Percentiles rank a stretch among this genome's conserved stretches.
phyloP scores from a whole-genome alignment of 2,329 filamentous ascomycete species.

The Cladorrhinum sp. region DNA sequence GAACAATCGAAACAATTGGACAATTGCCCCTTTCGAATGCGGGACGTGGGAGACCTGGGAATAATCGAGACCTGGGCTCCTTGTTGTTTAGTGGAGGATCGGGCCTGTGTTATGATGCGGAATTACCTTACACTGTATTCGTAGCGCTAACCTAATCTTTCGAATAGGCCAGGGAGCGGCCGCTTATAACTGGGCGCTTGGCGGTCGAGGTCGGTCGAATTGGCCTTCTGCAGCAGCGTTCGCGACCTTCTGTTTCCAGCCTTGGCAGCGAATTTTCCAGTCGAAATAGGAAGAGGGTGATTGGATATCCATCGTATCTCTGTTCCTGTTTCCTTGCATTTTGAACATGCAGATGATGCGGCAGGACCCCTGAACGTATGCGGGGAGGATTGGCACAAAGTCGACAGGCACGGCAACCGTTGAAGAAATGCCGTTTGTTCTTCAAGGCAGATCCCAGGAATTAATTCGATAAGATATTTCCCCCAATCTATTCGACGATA shows the following conservation, averaged over 20 bases:
- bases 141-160: slow-evolving; percentile 11
- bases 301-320: not conserved
- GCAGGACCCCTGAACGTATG: not conserved
- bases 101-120: slow-evolving; percentile 5
- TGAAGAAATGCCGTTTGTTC: not conserved
- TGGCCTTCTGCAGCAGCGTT: not conserved
- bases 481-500: not conserved
- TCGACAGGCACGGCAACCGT: not conserved
- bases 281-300: not conserved
- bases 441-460: not conserved
- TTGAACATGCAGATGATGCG: not conserved
- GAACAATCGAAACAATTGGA: not conserved
- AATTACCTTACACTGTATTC: slow-evolving; percentile 5
- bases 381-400: not conserved
- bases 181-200: slow-evolving; percentile 4
- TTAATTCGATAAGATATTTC: not conserved
- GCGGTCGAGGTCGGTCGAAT: not conserved
- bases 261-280: not conserved
- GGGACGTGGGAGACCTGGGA: not conserved
- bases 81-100: not conserved
- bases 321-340: not conserved
- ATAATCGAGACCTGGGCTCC: not conserved
- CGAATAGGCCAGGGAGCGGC: not conserved
- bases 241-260: not conserved
- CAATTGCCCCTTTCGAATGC: not conserved